Base-by-base conservation (phyloP, 768 basidiomycete genomes). In the Lyophyllum semitale region DNA sequence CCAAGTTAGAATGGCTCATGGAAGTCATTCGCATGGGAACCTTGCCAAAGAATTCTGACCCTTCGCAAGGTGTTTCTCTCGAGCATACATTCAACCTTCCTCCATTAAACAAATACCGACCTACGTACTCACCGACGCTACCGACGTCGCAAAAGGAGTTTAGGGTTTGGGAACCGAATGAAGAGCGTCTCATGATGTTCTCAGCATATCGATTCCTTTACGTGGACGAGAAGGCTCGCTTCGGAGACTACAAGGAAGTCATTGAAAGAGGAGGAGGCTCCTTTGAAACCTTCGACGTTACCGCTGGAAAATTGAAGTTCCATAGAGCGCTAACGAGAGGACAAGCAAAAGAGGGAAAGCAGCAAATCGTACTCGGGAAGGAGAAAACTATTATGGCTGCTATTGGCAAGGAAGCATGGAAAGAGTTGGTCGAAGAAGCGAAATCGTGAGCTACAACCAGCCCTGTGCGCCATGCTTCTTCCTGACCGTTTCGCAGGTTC, bases 121-220 rank as follows among this genome's bases (percentile, higher is more conserved):
- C 90, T 0, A 53, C 65, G 0, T 88, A 87, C 57, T 76, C 82
- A 13, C 71, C 82, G 0, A 67, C 77, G 2, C 71, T 91, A 1
- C 66, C 77, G 0, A 56, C 78, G 0, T 56, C 73, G 2, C 73
- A 85, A 35, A 84, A 85, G 64, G 72, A 69, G 0, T 73, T 80
- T 63, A 79, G 75, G 25, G 70, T 81, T 2, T 91, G 89, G 90
- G 82, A 85, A 54, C 84, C 85, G 0, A 85, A 85, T 50, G 85
- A 88, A 63, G 83, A 77, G 52, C 77, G 90, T 8, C 61, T 82
- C 8, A 74, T 77, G 44, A 72, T 92, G 62, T 75, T 91, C 29
- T 66, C 68, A 5, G 66, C 68, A 0, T 80, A 75, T 55, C 75
- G 84, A 8, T 89, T 91, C 62, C 63, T 91, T 7, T 83, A 85